Base-by-base conservation (phyloP, 1,284 basidiomycete genomes). In the Papiliotrema fonsecae region DNA sequence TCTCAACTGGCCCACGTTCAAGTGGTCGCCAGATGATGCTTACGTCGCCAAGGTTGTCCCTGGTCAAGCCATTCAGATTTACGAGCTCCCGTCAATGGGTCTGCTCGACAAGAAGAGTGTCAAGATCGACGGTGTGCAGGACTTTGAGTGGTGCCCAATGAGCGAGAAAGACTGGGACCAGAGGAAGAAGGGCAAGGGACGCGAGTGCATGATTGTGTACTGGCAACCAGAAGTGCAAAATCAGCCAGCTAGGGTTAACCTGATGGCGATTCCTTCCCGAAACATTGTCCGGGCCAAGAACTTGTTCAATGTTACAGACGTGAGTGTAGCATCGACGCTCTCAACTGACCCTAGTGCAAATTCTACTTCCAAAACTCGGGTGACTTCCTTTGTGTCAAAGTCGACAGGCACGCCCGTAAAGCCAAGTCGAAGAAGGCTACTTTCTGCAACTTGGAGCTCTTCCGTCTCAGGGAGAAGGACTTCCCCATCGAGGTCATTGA, bases 361-460 rank as follows among this genome's bases (percentile, higher is more conserved):
- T 81, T 99, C 41, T 87, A 88, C 76, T 99, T 92, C 93, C 96
- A 99, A 77, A 96, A 94, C 67, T 89, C 96, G 71, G 96, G 96
- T 44, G 93, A 98, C 75, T 98, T 91, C 78, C 82, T 99, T 24
- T 98, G 96, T 66, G 96, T 98, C 75, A 97, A 97, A 77, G 96
- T 99, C 51, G 96, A 99, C 76, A 87, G 96, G 52, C 93, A 97
- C 73, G 62, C 66, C 32, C 59, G 68, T 56, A 70, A 70, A 54
- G 97, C 94, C 39, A 98, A 98, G 79, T 96, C 92, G 19, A 97
- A 97, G 77, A 98, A 98, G 78, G 93, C 92, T 11, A 92, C 90
- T 48, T 98, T 93, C 78, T 96, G 93, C 77, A 99, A 98, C 75
- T 79, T 99, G 56, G 96, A 99, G 76, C 87, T 99, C 57, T 98